Evolutionary conservation across 148 eudicot genomes (phyloP).

Genomic region (Limonium bicolor): DNA sequence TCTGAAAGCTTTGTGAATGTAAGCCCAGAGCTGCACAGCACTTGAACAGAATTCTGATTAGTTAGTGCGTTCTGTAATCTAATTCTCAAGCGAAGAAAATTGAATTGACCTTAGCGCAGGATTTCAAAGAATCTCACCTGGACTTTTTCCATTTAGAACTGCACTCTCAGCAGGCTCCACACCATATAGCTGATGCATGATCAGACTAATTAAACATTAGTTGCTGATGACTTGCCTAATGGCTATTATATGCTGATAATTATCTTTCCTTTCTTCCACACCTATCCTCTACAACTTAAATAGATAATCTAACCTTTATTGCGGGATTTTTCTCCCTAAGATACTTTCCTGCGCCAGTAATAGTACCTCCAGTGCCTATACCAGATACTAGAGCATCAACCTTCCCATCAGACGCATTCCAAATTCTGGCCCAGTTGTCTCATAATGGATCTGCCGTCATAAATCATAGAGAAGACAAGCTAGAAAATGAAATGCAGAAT

Average conservation of each 20-base stretch:
- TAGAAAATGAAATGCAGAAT: not conserved
- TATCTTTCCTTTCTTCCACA: not conserved
- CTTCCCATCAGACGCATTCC: slow-evolving; percentile 57
- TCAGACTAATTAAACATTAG: not conserved
- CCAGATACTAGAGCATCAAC: slow-evolving; percentile 62
- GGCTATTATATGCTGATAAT: too few species aligned
- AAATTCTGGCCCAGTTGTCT: slow-evolving; percentile 89
- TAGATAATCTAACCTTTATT: slow-evolving; percentile 36
- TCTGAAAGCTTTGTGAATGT: too few species aligned
- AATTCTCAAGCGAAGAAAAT: too few species aligned
- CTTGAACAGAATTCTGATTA: too few species aligned
- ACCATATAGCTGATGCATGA: slow-evolving; percentile 38
- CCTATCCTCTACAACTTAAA: not conserved
- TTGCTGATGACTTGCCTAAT: too few species aligned
- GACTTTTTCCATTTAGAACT: slow-evolving; percentile 59
- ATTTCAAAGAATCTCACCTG: slow-evolving; percentile 37
- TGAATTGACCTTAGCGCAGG: too few species aligned
- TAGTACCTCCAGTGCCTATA: slow-evolving; percentile 77
- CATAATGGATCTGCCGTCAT: slow-evolving; percentile 51
- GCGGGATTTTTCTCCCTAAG: slow-evolving; percentile 67
- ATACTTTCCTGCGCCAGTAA: slow-evolving; percentile 61
- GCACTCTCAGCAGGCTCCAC: slow-evolving; percentile 82
- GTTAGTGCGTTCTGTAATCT: too few species aligned
- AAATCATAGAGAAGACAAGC: not conserved
- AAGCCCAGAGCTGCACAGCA: too few species aligned